Evolutionary conservation across 1,284 basidiomycete genomes (phyloP).

Genomic region (Agroathelia rolfsii): DNA sequence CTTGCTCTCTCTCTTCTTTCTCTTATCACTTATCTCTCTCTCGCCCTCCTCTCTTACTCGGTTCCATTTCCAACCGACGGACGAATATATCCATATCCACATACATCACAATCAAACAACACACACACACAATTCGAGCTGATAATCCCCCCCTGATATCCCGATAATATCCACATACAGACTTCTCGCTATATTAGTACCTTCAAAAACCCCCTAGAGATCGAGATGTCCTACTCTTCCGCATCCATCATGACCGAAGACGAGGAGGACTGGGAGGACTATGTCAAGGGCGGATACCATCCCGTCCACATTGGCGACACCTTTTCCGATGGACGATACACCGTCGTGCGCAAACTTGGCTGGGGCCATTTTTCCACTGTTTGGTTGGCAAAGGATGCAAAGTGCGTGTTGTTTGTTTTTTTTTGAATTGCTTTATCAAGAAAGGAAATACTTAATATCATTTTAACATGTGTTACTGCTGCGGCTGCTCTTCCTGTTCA

Average conservation of each 20-base stretch:
- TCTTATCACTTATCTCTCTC: too few species aligned
- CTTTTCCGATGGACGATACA: conserved; percentile 84
- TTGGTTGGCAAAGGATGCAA: conserved; percentile 82
- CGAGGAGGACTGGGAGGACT: conserved; percentile 80
- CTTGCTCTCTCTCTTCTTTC: too few species aligned
- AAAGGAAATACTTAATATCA: conserved; percentile 1
- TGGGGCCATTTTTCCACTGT: conserved; percentile 98
- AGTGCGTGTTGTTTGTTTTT: conserved; percentile 39
- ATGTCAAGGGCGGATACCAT: conserved; percentile 89
- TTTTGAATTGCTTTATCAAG: conserved; percentile 11
- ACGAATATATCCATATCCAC: too few species aligned
- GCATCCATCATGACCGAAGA: conserved; percentile 63
- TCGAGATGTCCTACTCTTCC: conserved; percentile 45
- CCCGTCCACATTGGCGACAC: conserved; percentile 93
- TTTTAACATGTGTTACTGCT: neutral
- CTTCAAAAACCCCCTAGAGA: too few species aligned
- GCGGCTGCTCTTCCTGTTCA: conserved; percentile 6
- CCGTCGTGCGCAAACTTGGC: conserved; percentile 91
- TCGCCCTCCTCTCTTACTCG: too few species aligned
- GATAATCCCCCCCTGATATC: too few species aligned
- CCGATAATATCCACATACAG: too few species aligned
- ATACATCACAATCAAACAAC: too few species aligned
- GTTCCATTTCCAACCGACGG: too few species aligned
- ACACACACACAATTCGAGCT: too few species aligned
- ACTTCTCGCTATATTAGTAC: too few species aligned